A percentile compares a stretch with the other conserved stretches of the same genome.
phyloP scores from a whole-genome alignment of 2,329 filamentous ascomycete genomes.

The Pestalotiopsis sp. region DNA sequence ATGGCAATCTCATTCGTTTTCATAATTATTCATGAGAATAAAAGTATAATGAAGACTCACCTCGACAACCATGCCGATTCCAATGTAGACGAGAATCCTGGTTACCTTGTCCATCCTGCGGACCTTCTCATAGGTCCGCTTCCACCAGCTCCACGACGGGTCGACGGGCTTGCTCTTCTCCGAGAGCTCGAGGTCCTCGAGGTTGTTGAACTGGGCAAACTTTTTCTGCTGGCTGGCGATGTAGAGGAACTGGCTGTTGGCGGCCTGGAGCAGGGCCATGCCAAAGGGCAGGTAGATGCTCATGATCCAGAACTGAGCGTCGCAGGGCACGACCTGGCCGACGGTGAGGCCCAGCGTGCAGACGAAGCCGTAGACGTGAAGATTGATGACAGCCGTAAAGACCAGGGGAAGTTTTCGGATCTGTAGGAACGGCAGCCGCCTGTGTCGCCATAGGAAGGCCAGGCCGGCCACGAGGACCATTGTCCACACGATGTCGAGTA shows the following conservation, averaged over 20 bases:
- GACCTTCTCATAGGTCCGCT: slow-evolving; percentile 34
- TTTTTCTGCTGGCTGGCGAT: slow-evolving; percentile 58
- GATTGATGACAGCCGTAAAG: slow-evolving; percentile 26
- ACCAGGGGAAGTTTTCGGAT: slow-evolving; percentile 31
- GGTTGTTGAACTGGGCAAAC: slow-evolving; percentile 31
- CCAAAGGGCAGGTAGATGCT: slow-evolving; percentile 66
- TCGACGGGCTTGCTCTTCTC: slow-evolving; percentile 26
- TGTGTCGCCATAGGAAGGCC: slow-evolving; percentile 24
- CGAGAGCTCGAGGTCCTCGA: slow-evolving; percentile 19
- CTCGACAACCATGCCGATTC: slow-evolving; percentile 58
- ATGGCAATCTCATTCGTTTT: background rate
- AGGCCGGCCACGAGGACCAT: slow-evolving; percentile 26
- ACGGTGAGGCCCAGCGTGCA: slow-evolving; percentile 28
- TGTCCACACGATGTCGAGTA: slow-evolving; percentile 21
- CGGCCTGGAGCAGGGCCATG: slow-evolving; percentile 68
- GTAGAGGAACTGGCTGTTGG: slow-evolving; percentile 63
- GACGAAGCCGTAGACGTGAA: slow-evolving; percentile 24
- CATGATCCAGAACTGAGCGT: slow-evolving; percentile 69
- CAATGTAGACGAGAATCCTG: slow-evolving; percentile 53
- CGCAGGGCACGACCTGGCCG: slow-evolving; percentile 45
- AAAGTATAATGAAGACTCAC: slow-evolving; percentile 37
- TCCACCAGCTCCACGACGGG: slow-evolving; percentile 22
- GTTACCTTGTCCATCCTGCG: slow-evolving; percentile 47
- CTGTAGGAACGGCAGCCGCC: slow-evolving; percentile 32
- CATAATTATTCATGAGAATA: background rate